Base-by-base conservation (phyloP, 805 yeast genomes). In the Komagataella phaffii region DNA sequence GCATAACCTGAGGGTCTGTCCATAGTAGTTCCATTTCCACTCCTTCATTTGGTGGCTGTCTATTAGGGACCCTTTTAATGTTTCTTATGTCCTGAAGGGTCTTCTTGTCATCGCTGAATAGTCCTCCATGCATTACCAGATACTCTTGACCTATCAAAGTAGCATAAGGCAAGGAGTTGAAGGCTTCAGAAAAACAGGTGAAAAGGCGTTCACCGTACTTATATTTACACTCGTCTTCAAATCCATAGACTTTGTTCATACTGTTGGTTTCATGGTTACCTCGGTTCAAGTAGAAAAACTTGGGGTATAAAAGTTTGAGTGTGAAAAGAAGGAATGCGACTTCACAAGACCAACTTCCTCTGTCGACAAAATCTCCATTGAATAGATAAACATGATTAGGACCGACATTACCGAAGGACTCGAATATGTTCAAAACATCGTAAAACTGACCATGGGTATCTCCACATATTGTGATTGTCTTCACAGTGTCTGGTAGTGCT, bases 271-370 rank as follows among this genome's bases (percentile, higher is more conserved):
- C 99, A 67, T 93, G 99, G 65, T 93, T 93, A 24, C 99, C 99
- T 63, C 99, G 77, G 68, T 93, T 93, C 54, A 93, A 65, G 67
- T 69, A 89, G 47, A 91, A 65, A 47, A 76, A 73, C 2, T 69
- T 61, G 14, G 99, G 99, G 60, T 76, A 84, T 40, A 84, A 66
- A 43, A 89, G 71, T 68, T 93, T 93, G 65, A 87, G 76, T 10
- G 83, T 74, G 64, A 86, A 89, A 46, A 88, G 74, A 30, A 85
- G 71, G 48, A 93, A 69, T 1, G 96, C 96, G 48, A 93, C 96
- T 64, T 93, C 99, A 62, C 96, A 87, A 3, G 97, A 88, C 98
- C 99, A 91, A 17, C 96, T 86, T 5, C 99, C 99, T 61, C 99
- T 76, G 65, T 93, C 99, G 3, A 93, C 99, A 68, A 93, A 91